A percentile compares a stretch with the other conserved stretches of the same genome.
Conservation (phyloP, 2,329 filamentous ascomycete species). For the Fusarium odoratissimum region DNA sequence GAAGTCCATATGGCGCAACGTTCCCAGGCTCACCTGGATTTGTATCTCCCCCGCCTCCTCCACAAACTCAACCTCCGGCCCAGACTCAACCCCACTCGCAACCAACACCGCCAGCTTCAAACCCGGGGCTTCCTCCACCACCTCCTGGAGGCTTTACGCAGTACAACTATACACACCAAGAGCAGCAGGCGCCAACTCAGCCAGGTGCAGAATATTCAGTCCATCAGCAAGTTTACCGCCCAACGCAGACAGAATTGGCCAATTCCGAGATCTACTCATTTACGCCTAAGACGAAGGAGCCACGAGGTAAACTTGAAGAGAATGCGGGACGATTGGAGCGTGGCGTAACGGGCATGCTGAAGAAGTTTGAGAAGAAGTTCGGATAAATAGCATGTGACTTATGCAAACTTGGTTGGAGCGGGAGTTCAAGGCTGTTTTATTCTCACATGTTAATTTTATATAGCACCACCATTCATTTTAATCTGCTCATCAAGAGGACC, state of each 20-base stretch:
- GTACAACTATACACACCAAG: slow-evolving; percentile 57
- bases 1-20: slow-evolving; percentile 58
- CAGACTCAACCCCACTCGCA: slow-evolving; percentile 46
- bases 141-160: slow-evolving; percentile 68
- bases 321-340: slow-evolving; percentile 75
- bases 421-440: slow-evolving; percentile 28
- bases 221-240: slow-evolving; percentile 77
- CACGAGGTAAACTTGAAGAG: slow-evolving; percentile 69
- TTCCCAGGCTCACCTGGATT: slow-evolving; percentile 60
- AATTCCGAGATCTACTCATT: slow-evolving; percentile 52
- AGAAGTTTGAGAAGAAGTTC: slow-evolving; percentile 83
- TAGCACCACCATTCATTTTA: background rate
- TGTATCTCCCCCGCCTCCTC: slow-evolving; percentile 48
- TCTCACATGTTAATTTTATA: slow-evolving; percentile 14
- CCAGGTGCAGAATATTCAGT: slow-evolving; percentile 63
- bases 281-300: slow-evolving; percentile 56
- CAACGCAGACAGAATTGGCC: slow-evolving; percentile 70
- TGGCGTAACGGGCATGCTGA: slow-evolving; percentile 77
- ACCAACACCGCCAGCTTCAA: slow-evolving; percentile 50
- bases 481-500: background rate
- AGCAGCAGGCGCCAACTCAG: slow-evolving; percentile 36
- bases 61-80: slow-evolving; percentile 48
- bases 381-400: slow-evolving; percentile 50
- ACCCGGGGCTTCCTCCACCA: slow-evolving; percentile 53
- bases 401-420: slow-evolving; percentile 4